Base-by-base conservation (phyloP, 179 eudicot species). In the Silene vulgaris region DNA sequence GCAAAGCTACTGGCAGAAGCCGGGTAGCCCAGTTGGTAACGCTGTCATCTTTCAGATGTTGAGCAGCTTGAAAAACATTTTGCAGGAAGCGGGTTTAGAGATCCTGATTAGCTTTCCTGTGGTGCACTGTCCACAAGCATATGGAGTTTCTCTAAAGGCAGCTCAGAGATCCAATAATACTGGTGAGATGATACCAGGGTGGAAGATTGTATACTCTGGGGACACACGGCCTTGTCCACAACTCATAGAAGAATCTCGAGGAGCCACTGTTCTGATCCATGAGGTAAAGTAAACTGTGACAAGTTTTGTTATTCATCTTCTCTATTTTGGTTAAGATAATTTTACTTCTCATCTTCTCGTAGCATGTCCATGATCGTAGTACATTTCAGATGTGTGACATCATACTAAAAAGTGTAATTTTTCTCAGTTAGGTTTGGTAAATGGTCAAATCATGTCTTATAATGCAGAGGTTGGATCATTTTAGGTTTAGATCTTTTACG, bases 171-270 rank as follows among this genome's bases (percentile, higher is more conserved):
- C 69, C n/a, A 83, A 87, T 71, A 37, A 77, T 66, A 81, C n/a
- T 26, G 95, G 90, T 56, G 82, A 87, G 75, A 66, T 69, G 19
- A 85, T 92, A 71, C 90, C 96, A 0, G 97, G 98, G 67, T 94
- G 98, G 98, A 94, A 94, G 80, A 76, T 92, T 74, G 98, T 92
- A 21, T 94, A 94, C 83, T 94, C 98, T 62, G 98, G 98, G 26
- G 98, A 94, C 77, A 94, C 96, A 13, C 78, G 98, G 77, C 98
- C 98, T 3, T 92, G 97, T 78, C 87, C 86, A 3, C 85, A 81
- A 73, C 80, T 89, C 45, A 75, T 90, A 16, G 84, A 86, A 82
- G 98, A 96, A 74, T 86, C 97, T 48, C 86, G 67, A 60, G 97
- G 90, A 29, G 98, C 98, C 17, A 92, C 98, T 5, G 89, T 90